Conservation (phyloP, 202 grass and related monocot genomes). For the Cymbopogon flexuosus region DNA sequence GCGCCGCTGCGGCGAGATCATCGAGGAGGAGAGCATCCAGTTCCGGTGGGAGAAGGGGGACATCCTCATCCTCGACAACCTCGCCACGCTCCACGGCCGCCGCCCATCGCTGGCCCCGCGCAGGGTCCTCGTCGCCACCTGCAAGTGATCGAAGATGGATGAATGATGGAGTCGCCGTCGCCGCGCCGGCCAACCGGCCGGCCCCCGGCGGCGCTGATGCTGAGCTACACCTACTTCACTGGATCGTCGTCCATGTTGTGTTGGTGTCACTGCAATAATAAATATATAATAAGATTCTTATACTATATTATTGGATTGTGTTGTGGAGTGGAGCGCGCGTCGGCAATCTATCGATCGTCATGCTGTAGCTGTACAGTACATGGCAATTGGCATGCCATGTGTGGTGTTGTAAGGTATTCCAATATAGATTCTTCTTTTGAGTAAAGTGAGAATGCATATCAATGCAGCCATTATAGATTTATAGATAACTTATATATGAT, state of each 20-base stretch:
- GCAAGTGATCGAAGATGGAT: constrained; percentile 40
- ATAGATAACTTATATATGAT: neutral
- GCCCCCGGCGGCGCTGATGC: neutral
- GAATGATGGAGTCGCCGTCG: neutral
- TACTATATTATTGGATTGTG: neutral
- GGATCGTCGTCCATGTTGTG: too few species aligned
- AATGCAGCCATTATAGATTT: neutral
- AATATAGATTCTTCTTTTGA: neutral
- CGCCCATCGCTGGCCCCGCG: constrained; percentile 50
- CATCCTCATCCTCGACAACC: constrained; percentile 60
- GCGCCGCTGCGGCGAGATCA: constrained; percentile 56
- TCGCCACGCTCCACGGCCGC: constrained; percentile 52
- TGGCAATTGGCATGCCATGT: neutral
- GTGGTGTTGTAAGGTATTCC: neutral
- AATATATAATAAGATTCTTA: neutral
- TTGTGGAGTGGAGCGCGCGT: neutral
- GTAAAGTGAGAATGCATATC: neutral
- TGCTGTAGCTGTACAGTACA: neutral
- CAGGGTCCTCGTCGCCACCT: constrained; percentile 67
- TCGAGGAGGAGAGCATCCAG: constrained; percentile 77
- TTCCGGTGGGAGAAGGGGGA: constrained; percentile 63
- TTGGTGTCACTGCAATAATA: neutral
- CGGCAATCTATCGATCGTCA: neutral
- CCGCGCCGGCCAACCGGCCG: neutral
- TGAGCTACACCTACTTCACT: neutral